Conservation (phyloP, 2,329 filamentous ascomycete genomes). For the Diaporthe sp. region DNA sequence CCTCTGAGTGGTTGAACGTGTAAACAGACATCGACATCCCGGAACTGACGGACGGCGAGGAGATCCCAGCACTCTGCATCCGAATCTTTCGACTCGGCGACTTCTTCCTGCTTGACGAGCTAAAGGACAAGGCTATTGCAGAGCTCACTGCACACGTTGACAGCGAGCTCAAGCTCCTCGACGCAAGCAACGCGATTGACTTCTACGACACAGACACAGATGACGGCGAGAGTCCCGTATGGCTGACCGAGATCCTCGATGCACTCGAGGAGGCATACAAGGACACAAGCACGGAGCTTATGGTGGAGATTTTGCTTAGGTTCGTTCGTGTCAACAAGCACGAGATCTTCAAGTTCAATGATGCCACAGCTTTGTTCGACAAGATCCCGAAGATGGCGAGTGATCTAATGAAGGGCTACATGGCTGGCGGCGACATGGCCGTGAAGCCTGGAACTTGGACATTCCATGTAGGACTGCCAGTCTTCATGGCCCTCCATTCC, state of each 20-base stretch:
- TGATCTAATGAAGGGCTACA: background rate
- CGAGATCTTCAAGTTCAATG: background rate
- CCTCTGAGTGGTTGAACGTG: background rate
- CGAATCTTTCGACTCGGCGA: background rate
- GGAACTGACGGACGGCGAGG: rapidly evolving
- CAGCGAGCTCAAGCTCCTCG: background rate
- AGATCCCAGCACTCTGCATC: background rate
- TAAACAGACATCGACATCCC: background rate
- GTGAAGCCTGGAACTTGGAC: rapidly evolving
- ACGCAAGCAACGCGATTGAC: no score
- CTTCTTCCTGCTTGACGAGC: background rate
- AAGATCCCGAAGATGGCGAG: background rate
- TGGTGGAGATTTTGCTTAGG: rapidly evolving
- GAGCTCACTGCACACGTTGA: background rate
- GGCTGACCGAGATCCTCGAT: background rate
- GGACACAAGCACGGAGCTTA: rapidly evolving
- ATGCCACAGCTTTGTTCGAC: background rate
- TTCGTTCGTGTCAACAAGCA: background rate
- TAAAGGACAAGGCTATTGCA: background rate
- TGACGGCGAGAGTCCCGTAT: background rate
- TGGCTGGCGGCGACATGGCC: background rate
- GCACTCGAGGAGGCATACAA: background rate
- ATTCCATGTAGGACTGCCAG: background rate
- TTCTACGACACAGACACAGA: background rate
- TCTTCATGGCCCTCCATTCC: background rate